These are phyloP conservation scores for Gentiana macrophylla DNA, from an alignment of 257 asterid genomes.

Conservation along the genomic window DNA sequence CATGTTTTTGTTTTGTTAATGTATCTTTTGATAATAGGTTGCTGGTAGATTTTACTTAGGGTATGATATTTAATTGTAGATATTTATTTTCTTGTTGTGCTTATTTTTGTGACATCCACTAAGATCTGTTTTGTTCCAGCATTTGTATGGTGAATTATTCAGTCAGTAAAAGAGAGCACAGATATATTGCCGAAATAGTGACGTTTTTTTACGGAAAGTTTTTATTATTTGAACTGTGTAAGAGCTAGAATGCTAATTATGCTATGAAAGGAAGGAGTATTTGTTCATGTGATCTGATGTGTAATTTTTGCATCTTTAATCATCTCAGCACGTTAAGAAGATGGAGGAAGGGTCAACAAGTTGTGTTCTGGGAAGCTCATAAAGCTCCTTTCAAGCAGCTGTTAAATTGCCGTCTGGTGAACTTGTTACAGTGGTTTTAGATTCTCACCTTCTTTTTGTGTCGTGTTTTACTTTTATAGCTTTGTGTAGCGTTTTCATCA, in stretches of 20 bases:
- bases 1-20: too few relatives aligned
- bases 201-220: too few relatives aligned
- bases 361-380: constrained; percentile 86
- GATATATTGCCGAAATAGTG: too few relatives aligned
- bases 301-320: constrained; percentile 2
- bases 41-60: too few relatives aligned
- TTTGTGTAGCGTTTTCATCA: not conserved
- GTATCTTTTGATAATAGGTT: too few relatives aligned
- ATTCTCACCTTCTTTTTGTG: not conserved
- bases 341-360: constrained; percentile 79
- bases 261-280: not conserved
- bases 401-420: constrained; percentile 82
- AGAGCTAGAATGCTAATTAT: not conserved
- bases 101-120: too few relatives aligned
- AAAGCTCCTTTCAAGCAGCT: constrained; percentile 71
- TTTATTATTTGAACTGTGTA: too few relatives aligned
- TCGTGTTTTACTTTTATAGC: not conserved
- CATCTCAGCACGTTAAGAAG: constrained; percentile 62
- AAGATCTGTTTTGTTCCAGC: too few relatives aligned
- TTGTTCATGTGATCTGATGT: not conserved
- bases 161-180: too few relatives aligned
- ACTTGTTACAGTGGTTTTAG: constrained; percentile 64
- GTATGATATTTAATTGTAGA: too few relatives aligned
- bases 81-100: too few relatives aligned
- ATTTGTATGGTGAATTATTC: too few relatives aligned